Conservation (phyloP, 345 rosid genomes). For the Pistacia integerrima region DNA sequence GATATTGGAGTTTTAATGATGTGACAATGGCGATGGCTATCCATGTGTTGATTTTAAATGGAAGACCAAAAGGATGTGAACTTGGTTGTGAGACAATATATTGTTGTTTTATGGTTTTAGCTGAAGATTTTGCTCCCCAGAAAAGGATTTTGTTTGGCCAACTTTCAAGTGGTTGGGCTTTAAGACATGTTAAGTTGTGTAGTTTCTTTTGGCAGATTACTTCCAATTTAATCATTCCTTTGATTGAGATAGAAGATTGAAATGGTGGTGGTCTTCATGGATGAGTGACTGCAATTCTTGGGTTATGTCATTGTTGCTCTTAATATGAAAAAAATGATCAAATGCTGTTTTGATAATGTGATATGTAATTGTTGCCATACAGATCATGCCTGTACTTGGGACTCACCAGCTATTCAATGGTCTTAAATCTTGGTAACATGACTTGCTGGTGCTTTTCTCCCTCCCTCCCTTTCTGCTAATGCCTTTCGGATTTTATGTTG, state of each 20-base stretch:
- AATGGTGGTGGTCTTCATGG: background rate
- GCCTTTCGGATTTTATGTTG: background rate
- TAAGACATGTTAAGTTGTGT: background rate
- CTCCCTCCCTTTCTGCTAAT: background rate
- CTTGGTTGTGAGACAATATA: background rate
- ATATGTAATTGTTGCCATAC: constrained; percentile 8
- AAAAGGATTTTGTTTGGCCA: background rate
- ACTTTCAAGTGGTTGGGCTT: background rate
- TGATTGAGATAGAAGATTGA: background rate
- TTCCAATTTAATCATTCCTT: background rate
- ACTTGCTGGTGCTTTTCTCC: background rate
- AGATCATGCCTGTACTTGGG: background rate
- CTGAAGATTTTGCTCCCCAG: background rate
- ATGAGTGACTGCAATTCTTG: background rate
- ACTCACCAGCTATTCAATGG: background rate
- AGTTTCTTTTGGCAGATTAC: background rate
- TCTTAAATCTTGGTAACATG: background rate
- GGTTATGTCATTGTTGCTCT: background rate
- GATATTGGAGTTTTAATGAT: background rate
- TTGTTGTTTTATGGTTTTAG: background rate
- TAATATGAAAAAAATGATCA: background rate
- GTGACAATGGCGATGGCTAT: background rate
- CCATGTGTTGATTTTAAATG: background rate
- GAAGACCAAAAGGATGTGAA: background rate
- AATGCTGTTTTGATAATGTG: background rate